Base-by-base conservation (phyloP, 2,329 filamentous ascomycete species). In the Apiospora saccharicola region DNA sequence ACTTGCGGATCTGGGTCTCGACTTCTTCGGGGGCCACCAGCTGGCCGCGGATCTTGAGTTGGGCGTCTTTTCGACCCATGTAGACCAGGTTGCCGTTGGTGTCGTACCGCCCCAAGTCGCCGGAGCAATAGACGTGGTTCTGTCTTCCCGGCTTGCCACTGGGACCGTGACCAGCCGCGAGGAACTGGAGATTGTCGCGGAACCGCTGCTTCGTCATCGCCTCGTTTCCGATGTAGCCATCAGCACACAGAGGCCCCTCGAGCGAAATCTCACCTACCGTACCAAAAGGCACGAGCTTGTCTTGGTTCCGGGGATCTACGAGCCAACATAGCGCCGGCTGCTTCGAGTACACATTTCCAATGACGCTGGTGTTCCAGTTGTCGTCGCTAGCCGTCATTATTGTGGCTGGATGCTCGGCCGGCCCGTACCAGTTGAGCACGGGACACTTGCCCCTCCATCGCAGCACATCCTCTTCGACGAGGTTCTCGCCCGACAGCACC, bases 41-140 rank as follows among this genome's bases (percentile, higher is more conserved):
- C 71, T 83, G 88, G 57, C 89, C 89, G 44, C 84, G 82, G 26
- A 89, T 77, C 76, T 89, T 89, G 41, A 89, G 82, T 76, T 89
- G 87, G 0, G 82, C 82, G 75, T 88, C 87, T 73, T 85, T 86
- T 53, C 87, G 80, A 70, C 86, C 86, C 70, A 85, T 74, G 69
- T 81, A 84, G 0, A 79, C 72, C 16, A 85, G 76, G 69, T 71
- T 69, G 5, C 81, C 80, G 71, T 84, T 78, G 2, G 74, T 74
- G 61, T 79, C 73, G 37, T 83, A 82, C 64, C 75, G 76, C 22
- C 76, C 83, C 14, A 85, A 77, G 73, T 85, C 83, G 41, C 83
- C 83, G 4, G 83, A 83, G 53, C 79, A 79, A 73, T 84, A 85
- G 7, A 85, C 68, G 1, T 79, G 76, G 3, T 77, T 44, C 16